Evolutionary conservation across 176 grass and related monocot species (phyloP).

Genomic region (Chloris gayana): DNA sequence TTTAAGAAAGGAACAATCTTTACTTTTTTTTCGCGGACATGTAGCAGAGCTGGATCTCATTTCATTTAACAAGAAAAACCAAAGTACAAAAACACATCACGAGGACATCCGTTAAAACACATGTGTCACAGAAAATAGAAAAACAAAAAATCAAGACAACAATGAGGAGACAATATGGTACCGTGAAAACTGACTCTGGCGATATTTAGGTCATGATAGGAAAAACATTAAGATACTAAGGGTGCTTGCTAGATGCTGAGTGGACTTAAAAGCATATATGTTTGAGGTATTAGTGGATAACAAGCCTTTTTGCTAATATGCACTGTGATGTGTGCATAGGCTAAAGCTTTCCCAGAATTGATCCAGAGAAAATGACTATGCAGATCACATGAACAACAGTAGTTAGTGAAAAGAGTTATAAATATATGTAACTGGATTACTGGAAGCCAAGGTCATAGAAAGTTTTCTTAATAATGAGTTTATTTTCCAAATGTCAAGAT

Average conservation of each 20-base stretch:
- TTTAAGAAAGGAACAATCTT: constrained; percentile 10
- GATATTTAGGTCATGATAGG: no score
- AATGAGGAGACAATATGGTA: no score
- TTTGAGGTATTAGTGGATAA: not conserved
- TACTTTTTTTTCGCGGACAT: no score
- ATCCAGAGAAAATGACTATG: not conserved
- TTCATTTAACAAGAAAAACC: no score
- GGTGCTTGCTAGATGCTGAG: not conserved
- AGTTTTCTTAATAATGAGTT: not conserved
- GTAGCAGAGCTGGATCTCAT: no score
- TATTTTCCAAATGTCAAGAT: not conserved
- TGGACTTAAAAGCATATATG: not conserved
- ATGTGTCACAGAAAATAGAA: no score
- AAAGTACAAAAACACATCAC: no score
- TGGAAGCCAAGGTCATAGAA: not conserved
- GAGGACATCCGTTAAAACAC: no score
- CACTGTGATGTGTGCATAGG: not conserved
- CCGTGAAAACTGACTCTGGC: no score
- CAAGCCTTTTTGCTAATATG: not conserved
- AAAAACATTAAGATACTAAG: not conserved
- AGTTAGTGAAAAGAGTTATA: not conserved
- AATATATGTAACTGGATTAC: not conserved
- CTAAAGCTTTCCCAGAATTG: not conserved
- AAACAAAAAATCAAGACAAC: no score
- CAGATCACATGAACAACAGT: not conserved